phyloP scores from a whole-genome alignment of 208 protist species.

The Crithidia brevicula region DNA sequence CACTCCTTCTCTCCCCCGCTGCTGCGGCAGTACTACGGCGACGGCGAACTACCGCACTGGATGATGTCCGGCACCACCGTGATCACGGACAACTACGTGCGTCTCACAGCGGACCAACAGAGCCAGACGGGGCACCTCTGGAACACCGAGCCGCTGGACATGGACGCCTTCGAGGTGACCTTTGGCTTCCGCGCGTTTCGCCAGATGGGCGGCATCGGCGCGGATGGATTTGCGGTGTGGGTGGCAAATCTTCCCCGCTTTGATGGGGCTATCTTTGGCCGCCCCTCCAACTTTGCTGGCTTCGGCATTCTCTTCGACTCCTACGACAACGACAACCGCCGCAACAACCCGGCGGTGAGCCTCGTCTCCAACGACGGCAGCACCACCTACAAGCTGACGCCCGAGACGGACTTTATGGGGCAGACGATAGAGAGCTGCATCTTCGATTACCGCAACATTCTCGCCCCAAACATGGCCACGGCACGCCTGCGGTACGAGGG shows the following conservation, averaged over 20 bases:
- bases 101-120: constrained; percentile 68
- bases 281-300: constrained; percentile 67
- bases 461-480: constrained; percentile 36
- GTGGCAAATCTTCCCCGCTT: constrained; percentile 40
- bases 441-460: constrained; percentile 54
- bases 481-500: constrained; percentile 58
- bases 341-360: constrained; percentile 81
- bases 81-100: constrained; percentile 82
- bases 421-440: constrained; percentile 58
- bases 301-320: constrained; percentile 88
- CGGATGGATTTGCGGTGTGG: constrained; percentile 88
- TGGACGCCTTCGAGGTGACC: constrained; percentile 83
- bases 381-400: constrained; percentile 33
- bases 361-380: constrained; percentile 60
- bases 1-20: constrained; percentile 81
- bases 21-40: constrained; percentile 73
- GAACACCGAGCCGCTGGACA: constrained; percentile 78
- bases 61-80: constrained; percentile 70
- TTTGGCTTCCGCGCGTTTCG: constrained; percentile 74
- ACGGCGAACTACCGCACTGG: constrained; percentile 84
- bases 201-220: constrained; percentile 31
- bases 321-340: constrained; percentile 87
- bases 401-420: constrained; percentile 62
- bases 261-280: constrained; percentile 75
- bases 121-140: constrained; percentile 70